Conservation (phyloP, 495 filamentous ascomycete species). For the Neurospora sp. region DNA sequence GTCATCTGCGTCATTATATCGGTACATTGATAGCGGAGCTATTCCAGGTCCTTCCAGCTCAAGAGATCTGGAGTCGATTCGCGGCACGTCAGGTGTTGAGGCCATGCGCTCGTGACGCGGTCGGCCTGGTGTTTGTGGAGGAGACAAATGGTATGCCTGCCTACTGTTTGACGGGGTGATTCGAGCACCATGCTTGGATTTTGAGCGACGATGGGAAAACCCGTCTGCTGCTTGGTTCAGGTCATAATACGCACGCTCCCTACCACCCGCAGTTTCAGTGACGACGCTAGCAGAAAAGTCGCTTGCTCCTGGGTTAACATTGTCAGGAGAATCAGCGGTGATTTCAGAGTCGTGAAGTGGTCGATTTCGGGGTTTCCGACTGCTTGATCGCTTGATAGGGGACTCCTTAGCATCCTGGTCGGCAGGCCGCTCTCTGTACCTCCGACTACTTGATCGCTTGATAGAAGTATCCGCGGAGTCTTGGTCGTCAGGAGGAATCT, state of each 20-base stretch:
- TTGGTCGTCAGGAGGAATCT: neutral
- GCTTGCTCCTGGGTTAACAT: neutral
- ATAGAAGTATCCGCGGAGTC: neutral
- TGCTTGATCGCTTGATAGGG: neutral
- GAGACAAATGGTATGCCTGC: conserved; percentile 5
- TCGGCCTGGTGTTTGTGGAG: neutral
- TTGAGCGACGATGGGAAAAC: conserved; percentile 5
- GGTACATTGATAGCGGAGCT: neutral
- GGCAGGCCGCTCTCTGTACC: neutral
- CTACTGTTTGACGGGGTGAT: conserved; percentile 10
- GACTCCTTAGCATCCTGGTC: neutral
- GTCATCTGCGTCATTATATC: conserved; percentile 7
- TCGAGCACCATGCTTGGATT: conserved; percentile 7
- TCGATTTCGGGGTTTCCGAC: neutral
- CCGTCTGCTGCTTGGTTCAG: conserved; percentile 3
- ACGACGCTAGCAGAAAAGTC: conserved; percentile 26
- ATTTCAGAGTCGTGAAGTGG: neutral
- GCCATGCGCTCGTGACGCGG: conserved; percentile 7
- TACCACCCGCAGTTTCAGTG: conserved; percentile 23
- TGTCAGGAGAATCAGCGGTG: conserved; percentile 2
- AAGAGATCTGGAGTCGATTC: neutral
- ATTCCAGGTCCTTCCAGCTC: neutral
- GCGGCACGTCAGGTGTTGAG: conserved; percentile 7
- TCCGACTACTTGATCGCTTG: neutral
- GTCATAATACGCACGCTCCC: conserved; percentile 32